Base-by-base conservation (phyloP, 208 protist species). In the Trypanosoma caninum region DNA sequence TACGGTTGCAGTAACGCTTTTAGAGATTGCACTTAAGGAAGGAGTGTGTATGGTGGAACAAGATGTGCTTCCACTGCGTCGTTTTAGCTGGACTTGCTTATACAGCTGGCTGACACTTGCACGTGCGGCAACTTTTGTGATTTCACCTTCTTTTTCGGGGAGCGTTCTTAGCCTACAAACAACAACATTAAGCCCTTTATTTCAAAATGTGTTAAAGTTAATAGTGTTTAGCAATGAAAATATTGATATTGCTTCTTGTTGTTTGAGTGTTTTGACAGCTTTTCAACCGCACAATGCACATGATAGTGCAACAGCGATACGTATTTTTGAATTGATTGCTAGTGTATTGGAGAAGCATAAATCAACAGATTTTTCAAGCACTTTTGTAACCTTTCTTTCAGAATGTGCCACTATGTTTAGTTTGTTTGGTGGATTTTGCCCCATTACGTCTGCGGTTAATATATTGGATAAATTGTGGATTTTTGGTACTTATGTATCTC, bases 401-500 rank as follows among this genome's bases (percentile, higher is more conserved):
- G 59, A 65, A 22, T 46, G 44, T 74, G 35, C 54, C 63, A 3
- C 58, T 35, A 37, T 56, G 67, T 71, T 53, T 47, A 46, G 18
- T 61, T 27, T 22, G 2, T 27, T 71, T 3, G 57, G 65, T 31
- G 35, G 47, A 18, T 65, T 59, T 38, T 57, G 56, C 34, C 57
- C 65, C 25, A 14, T 59, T 6, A 42, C 10, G 11, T 71, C 50
- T 54, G 46, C 57, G 9, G 1, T 65, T 0, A 51, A 50, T 34
- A 71, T 31, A 37, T 22, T 84, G 9, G 63, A 74, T 7, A 76
- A 54, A 14, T 51, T 88, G n/a, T 61, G 71, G 61, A 56, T 52
- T 31, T 61, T 50, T 27, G 71, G 68, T 22, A 34, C 68, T 30
- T 37, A 73, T 44, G 46, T 83, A 6, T 69, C 74, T 5, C 47